Percentiles rank a stretch among this genome's conserved stretches.
phyloP scores from a whole-genome alignment of 2,329 filamentous ascomycete species.

The Epichloe festucae region DNA sequence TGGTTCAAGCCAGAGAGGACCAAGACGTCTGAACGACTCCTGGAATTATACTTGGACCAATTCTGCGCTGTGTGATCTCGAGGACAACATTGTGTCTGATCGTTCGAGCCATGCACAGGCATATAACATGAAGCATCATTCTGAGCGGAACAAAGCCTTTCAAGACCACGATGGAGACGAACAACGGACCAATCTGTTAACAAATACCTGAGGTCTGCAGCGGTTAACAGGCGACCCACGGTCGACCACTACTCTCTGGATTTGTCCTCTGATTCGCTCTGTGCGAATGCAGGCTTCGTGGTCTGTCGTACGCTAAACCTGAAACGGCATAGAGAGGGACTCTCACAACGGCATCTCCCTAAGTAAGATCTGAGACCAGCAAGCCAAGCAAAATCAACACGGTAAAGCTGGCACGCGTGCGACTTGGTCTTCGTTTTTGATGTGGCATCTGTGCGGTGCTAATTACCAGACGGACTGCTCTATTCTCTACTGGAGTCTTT shows the following conservation, averaged over 20 bases:
- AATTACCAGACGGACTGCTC: neutral
- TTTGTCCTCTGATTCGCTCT: neutral
- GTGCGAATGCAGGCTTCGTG: neutral
- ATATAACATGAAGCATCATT: too few relatives aligned
- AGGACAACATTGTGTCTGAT: too few relatives aligned
- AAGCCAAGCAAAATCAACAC: neutral
- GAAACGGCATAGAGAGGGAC: neutral
- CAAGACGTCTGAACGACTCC: neutral
- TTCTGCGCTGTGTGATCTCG: too few relatives aligned
- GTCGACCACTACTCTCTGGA: neutral
- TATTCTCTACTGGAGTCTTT: neutral
- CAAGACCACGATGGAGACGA: neutral
- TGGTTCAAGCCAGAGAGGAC: too few relatives aligned
- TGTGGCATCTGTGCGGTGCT: conserved; percentile 1
- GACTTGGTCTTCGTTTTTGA: neutral
- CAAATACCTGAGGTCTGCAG: neutral
- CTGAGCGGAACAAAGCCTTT: too few relatives aligned
- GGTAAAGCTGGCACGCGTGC: conserved; percentile 2
- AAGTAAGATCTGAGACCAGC: neutral
- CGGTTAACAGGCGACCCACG: neutral
- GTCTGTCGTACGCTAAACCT: neutral
- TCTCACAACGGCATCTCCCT: neutral
- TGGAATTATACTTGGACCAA: neutral
- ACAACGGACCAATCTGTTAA: neutral
- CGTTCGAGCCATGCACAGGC: too few relatives aligned